A percentile compares a stretch with the other conserved stretches of the same genome.
Evolutionary conservation across 1,139 yeast species (phyloP).

Genomic region (Arxiozyma telluris): DNA sequence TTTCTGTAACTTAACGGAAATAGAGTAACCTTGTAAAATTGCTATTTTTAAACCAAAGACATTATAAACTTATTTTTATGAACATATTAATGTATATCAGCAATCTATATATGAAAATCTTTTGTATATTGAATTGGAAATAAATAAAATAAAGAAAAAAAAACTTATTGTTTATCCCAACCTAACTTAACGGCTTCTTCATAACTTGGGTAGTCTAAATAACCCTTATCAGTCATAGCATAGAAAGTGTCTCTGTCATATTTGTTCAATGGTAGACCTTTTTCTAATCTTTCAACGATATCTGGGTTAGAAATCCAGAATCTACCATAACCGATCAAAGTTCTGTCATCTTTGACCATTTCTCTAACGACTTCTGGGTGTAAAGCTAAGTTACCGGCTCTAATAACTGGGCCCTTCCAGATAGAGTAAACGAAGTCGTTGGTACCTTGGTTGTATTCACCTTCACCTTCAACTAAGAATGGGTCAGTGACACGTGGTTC

Average conservation of each 20-base stretch:
- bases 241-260: constrained; percentile 37
- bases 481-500: constrained; percentile 37
- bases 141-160: too few relatives aligned
- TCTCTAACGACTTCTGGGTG: constrained; percentile 21
- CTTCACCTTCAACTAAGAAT: constrained; percentile 24
- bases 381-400: constrained; percentile 39
- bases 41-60: too few relatives aligned
- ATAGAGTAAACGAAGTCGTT: constrained; percentile 36
- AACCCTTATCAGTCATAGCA: constrained; percentile 25
- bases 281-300: constrained; percentile 37
- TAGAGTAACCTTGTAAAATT: neutral
- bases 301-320: constrained; percentile 47
- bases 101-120: neutral
- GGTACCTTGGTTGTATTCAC: constrained; percentile 21
- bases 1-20: too few relatives aligned
- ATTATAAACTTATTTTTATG: neutral
- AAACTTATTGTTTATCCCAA: constrained; percentile 3
- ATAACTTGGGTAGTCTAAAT: constrained; percentile 29
- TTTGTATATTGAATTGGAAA: too few relatives aligned
- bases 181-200: constrained; percentile 22
- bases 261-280: constrained; percentile 36
- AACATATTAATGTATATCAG: neutral
- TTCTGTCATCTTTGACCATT: constrained; percentile 32
- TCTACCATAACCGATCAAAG: constrained; percentile 40
- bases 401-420: constrained; percentile 42